Evolutionary conservation across 768 basidiomycete species (phyloP).

Genomic region (Termitomyces sp.): DNA sequence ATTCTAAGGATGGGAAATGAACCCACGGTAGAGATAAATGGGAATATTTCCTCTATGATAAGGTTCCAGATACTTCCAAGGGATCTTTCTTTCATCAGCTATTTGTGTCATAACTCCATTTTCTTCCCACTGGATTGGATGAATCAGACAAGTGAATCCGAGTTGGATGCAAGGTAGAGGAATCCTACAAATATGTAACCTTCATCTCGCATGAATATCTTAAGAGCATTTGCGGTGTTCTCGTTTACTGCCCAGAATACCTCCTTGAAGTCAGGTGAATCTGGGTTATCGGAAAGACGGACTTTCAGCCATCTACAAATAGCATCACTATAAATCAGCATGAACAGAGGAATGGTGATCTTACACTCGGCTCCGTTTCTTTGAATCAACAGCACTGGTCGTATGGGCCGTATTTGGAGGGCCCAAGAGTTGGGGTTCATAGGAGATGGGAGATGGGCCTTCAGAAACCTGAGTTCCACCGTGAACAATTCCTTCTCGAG

Average conservation of each 20-base stretch:
- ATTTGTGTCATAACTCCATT: neutral
- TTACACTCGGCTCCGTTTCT: no score
- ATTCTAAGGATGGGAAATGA: neutral
- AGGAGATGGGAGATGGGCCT: no score
- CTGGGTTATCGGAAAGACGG: neutral
- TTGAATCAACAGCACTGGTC: no score
- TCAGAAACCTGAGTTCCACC: no score
- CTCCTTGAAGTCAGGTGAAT: neutral
- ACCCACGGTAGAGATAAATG: neutral
- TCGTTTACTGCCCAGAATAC: neutral
- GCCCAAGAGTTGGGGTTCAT: no score
- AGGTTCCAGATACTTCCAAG: neutral
- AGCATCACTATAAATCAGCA: no score
- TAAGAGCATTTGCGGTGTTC: neutral
- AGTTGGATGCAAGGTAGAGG: neutral
- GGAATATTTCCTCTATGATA: neutral
- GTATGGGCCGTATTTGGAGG: no score
- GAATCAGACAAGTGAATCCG: no score
- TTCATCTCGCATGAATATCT: neutral
- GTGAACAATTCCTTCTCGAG: no score
- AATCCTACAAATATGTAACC: neutral
- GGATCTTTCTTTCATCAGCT: neutral
- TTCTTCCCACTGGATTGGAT: neutral
- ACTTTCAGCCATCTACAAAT: neutral
- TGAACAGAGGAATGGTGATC: no score